Evolutionary conservation across 2,329 filamentous ascomycete genomes (phyloP).

Genomic region (Aspergillus sp.): DNA sequence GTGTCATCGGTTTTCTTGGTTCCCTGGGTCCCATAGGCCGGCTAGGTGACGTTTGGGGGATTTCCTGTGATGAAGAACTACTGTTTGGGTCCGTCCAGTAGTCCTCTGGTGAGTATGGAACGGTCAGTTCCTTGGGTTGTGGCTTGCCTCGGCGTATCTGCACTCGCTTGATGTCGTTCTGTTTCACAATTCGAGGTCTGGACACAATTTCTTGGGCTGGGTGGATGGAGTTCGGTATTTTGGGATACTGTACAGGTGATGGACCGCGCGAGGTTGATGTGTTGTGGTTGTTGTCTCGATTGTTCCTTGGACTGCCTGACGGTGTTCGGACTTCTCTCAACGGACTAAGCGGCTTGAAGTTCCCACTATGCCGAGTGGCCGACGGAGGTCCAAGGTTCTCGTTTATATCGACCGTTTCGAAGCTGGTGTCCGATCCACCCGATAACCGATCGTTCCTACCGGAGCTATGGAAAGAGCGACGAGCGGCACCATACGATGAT

Average conservation of each 20-base stretch:
- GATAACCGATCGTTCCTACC: no score
- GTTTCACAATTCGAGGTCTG: conserved; percentile 25
- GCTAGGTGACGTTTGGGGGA: background rate
- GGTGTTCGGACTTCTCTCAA: conserved; percentile 18
- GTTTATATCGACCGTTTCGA: background rate
- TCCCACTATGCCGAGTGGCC: background rate
- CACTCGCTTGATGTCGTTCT: conserved; percentile 28
- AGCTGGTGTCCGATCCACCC: no score
- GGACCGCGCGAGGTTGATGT: no score
- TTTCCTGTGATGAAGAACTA: background rate
- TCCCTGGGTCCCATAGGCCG: no score
- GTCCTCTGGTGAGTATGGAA: conserved; percentile 25
- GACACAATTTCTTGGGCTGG: conserved; percentile 26
- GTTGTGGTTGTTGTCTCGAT: conserved; percentile 1
- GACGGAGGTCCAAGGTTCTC: no score
- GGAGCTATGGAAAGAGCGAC: no score
- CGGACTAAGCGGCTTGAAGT: conserved; percentile 15
- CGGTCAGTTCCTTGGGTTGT: conserved; percentile 16
- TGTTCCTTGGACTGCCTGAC: conserved; percentile 4
- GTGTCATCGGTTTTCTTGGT: conserved; percentile 1
- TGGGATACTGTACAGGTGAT: conserved; percentile 8
- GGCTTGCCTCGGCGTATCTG: conserved; percentile 25
- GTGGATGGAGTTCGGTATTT: conserved; percentile 11
- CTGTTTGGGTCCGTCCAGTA: conserved; percentile 19
- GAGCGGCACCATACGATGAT: no score